Evolutionary conservation across 2,329 filamentous ascomycete species (phyloP), one percentile per base, ranked within the genome.

Genomic region (Dactylellina cionopaga): DNA sequence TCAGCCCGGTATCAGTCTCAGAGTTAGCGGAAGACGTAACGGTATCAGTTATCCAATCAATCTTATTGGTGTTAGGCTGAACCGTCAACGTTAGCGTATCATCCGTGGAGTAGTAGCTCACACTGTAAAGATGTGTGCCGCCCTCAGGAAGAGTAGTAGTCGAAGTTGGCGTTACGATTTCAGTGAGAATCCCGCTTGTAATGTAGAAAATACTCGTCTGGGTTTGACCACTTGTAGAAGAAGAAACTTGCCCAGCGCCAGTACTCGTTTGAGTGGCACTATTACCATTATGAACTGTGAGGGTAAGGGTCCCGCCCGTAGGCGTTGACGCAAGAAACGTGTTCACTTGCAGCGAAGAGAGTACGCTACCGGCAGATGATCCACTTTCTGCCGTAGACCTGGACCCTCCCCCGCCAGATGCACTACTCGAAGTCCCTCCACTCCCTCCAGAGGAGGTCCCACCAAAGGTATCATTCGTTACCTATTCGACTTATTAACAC

Each of bases 61-160:
- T 19, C 11, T 43, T 29, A 17, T 47, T 46, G 7, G 51, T 60
- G 5, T 17, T 52, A 3, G 43, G 33, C n/a, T 51, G 46, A 27
- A 62, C 37, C 13, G 64, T 69, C 15, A 69, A 43, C 11, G 31
- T 69, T 22, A 55, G 27, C 5, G 55, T 60, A 22, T 19, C 62
- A 44, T 59, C 39, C 5, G 62, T 66, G 3, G 41, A 35, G 29
- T 60, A 55, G 29, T 62, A 60, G 47, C 64, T 60, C 11, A 60
- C 46, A 11, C 46, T 54, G 13, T 39, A 60, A 1, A 47, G 54
- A 41, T 54, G 15, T 2, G 46, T 62, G 3, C 54, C 64, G 9
- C 54, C 46, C 19, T 55, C 46, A 1, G 46, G 47, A n/a, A 69
- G 25, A 0, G 64, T 69, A 5, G 64, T 55, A 1, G 46, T 62